Evolutionary conservation across 2,329 filamentous ascomycete species (phyloP), one percentile per base, ranked within the genome.

Genomic region (Canariomyces notabilis): DNA sequence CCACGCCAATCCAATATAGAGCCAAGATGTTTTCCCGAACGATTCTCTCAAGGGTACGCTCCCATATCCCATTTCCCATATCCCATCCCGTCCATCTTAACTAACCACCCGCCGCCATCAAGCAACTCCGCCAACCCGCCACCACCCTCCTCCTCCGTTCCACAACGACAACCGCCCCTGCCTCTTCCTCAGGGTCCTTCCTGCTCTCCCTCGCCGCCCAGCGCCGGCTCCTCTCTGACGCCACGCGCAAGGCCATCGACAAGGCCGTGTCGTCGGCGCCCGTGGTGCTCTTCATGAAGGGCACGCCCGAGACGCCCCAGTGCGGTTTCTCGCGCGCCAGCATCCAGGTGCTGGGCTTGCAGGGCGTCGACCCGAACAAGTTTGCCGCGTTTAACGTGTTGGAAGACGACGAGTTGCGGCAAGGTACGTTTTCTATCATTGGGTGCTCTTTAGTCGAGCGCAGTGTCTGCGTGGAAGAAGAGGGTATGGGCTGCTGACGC

Each of bases 331-430:
- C 91, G 49, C 82, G 90, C 59, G 91, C 91, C 44, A 89, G 80
- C 64, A 95, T 98, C 65, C 90, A 97, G 75, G 90, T 98, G 60
- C 76, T 98, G 54, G 89, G 91, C 48, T 70, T 96, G 61, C 91
- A 98, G 71, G 93, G 93, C 54, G 89, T 98, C 52, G 87, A 97
- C 70, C 93, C 93, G 14, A 77, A 79, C 55, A 97, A 97, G 73
- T 98, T 98, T 65, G 87, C 89, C n/a, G 91, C 93, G 6, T 96
- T 95, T 70, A 97, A 98, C 69, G 93, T 98, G 32, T 70, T 98
- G 46, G 93, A 97, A 70, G 90, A 97, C 66, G 69, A 85, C 4
- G 90, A 94, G 64, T 69, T 98, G 63, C 81, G 93, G 59, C 73
- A 83, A 69, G 89, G 87, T 91, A 43, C 16, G 47, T 46, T 23